Evolutionary conservation across 2,329 filamentous ascomycete genomes (phyloP), one percentile per base, ranked within the genome.

Genomic region (Aspergillus pseudoterreus): DNA sequence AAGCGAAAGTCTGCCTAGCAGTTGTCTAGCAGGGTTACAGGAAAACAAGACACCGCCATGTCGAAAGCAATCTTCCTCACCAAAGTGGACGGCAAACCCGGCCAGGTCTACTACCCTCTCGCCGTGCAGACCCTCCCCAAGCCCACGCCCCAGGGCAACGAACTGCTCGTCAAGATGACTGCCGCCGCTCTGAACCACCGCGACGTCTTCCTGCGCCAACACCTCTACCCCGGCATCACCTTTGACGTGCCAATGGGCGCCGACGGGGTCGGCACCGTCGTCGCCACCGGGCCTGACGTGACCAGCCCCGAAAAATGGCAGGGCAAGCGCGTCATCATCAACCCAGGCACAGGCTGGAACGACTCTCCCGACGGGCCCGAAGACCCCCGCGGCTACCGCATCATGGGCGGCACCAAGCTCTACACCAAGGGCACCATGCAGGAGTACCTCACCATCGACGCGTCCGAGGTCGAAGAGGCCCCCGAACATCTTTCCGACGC

Each of bases 101-200:
- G 74, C 61, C 78, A 92, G 71, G 92, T 95, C 57, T 96, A 92
- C 75, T 75, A 74, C 56, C 70, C 71, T 8, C 65, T 75, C 38
- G 61, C 65, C n/a, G 60, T 88, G 49, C 83, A 82, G 56, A 75
- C 83, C 32, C 72, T 86, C 14, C 79, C 85, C 50, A 78, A 79
- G 56, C 87, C 87, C 22, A 77, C 75, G 1, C 86, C 86, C 0
- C 80, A 82, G 22, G 80, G 82, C 14, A 78, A 78, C 56, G 81
- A 96, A 69, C 77, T 96, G 58, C 78, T 95, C 6, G 76, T 97
- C 56, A 84, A 83, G 63, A 77, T 97, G 65, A 81, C 82, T 33
- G 88, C 91, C 47, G 88, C 86, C 1, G 87, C 92, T 12, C 84
- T 97, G 46, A 97, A 97, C 77, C 94, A 97, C 76, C 88, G 92